These are phyloP conservation scores for Globisporangium yorkense DNA, from an alignment of 352 stramenopile species.

Conservation along the genomic window DNA sequence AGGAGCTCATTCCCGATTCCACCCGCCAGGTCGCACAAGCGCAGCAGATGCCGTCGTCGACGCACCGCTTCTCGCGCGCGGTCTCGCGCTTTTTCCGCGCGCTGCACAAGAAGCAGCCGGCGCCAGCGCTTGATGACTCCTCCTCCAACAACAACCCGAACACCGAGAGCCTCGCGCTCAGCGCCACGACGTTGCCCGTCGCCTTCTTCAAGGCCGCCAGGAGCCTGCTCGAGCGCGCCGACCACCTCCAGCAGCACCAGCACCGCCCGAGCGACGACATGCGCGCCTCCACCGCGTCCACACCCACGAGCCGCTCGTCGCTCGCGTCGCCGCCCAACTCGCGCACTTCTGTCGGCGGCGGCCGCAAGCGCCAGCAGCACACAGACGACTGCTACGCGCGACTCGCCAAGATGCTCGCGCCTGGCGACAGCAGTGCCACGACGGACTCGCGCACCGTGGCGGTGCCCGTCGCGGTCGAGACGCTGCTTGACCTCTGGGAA, in stretches of 20 bases:
- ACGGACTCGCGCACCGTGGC: constrained; percentile 20
- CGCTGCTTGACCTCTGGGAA: constrained; percentile 56
- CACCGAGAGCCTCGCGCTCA: constrained; percentile 1
- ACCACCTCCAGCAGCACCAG: constrained; percentile 5
- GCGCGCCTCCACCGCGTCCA: constrained; percentile 6
- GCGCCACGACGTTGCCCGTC: constrained; percentile 18
- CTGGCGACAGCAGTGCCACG: not conserved
- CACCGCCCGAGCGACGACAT: not conserved
- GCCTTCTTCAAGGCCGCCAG: constrained; percentile 28
- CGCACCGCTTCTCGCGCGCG: constrained; percentile 29
- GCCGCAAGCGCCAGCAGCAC: constrained; percentile 12
- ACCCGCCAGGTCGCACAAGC: not conserved
- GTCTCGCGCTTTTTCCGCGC: constrained; percentile 31
- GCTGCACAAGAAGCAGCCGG: constrained; percentile 30
- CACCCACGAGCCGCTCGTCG: constrained; percentile 1
- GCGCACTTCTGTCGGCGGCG: constrained; percentile 11
- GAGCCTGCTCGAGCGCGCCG: not conserved
- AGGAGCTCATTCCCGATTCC: not conserved
- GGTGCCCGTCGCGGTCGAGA: constrained; percentile 2
- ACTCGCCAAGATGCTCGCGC: constrained; percentile 24
- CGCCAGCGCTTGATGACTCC: constrained; percentile 10
- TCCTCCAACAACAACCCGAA: too few relatives aligned
- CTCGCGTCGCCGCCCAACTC: constrained; percentile 5
- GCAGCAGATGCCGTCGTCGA: constrained; percentile 13
- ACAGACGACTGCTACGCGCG: constrained; percentile 1